These are phyloP conservation scores for Argentina anserina DNA, from an alignment of 306 rosid species.

Conservation along the genomic window DNA sequence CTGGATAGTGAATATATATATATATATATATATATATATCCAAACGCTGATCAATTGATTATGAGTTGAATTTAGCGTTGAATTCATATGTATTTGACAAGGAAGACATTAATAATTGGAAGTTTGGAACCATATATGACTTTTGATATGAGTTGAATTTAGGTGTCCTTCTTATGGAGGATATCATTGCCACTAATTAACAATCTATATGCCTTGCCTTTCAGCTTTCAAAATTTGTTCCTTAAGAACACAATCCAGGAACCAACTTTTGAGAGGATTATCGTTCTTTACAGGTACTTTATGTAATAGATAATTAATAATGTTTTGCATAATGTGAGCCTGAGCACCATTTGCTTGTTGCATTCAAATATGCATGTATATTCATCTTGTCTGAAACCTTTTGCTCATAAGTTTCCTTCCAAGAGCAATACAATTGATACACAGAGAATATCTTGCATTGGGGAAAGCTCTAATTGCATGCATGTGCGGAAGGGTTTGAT, in stretches of 20 bases:
- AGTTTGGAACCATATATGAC: not conserved
- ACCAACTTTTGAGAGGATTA: slow-evolving; percentile 93
- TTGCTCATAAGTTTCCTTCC: not conserved
- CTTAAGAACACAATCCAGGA: slow-evolving; percentile 80
- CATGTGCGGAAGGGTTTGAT: not conserved
- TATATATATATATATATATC: too few species aligned
- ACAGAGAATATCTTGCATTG: not conserved
- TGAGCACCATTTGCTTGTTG: slow-evolving; percentile 10
- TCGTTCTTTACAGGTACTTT: slow-evolving; percentile 82
- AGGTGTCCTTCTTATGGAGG: not conserved
- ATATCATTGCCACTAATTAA: slow-evolving; percentile 1
- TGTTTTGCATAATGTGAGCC: not conserved
- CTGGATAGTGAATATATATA: too few species aligned
- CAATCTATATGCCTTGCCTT: slow-evolving; percentile 30
- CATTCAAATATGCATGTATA: not conserved
- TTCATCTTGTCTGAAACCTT: not conserved
- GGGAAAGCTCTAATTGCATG: not conserved
- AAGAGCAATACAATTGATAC: not conserved
- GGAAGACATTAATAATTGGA: not conserved
- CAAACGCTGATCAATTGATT: too few species aligned
- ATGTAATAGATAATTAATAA: not conserved
- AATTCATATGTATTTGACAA: not conserved
- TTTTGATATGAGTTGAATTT: not conserved
- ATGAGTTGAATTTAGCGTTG: too few species aligned
- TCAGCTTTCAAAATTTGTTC: slow-evolving; percentile 55